These are phyloP conservation scores for Gonapodya prolifera DNA, from an alignment of 192 early-diverging fungal genomes.

Conservation along the genomic window DNA sequence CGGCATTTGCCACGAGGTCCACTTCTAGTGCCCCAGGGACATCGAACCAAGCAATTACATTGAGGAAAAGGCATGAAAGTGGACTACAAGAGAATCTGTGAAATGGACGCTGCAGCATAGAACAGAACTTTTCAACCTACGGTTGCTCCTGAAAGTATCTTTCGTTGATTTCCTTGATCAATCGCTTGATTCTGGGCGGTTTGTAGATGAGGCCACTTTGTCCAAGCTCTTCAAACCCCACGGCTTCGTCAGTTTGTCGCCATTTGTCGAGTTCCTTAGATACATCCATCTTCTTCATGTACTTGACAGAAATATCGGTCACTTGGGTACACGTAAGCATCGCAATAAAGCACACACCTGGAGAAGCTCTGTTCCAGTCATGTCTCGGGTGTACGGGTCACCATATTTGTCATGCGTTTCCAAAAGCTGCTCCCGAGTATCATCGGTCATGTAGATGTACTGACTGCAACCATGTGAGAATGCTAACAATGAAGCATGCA, in stretches of 20 bases:
- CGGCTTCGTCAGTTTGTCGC: not conserved
- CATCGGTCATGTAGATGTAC: not conserved
- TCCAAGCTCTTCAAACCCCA: not conserved
- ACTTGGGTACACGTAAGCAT: too few relatives aligned
- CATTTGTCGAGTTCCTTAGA: not conserved
- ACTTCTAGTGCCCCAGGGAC: not conserved
- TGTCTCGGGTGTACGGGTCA: not conserved
- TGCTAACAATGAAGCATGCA: not conserved
- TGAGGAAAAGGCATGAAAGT: not conserved
- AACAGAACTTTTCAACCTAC: not conserved
- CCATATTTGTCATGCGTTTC: slow-evolving; percentile 5
- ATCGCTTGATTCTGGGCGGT: not conserved
- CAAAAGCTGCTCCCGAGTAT: not conserved
- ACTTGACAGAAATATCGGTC: not conserved
- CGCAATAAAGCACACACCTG: not conserved
- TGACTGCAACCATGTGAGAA: not conserved
- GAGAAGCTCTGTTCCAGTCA: not conserved
- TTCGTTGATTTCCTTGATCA: not conserved
- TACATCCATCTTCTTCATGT: not conserved
- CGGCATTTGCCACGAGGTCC: not conserved
- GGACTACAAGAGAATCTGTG: not conserved
- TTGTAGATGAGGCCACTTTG: not conserved
- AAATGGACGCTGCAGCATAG: not conserved
- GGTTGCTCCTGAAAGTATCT: not conserved
- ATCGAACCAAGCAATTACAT: not conserved